Evolutionary conservation across 805 yeast genomes (phyloP), one percentile per base, ranked within the genome.

Genomic region (Pichia californica): DNA sequence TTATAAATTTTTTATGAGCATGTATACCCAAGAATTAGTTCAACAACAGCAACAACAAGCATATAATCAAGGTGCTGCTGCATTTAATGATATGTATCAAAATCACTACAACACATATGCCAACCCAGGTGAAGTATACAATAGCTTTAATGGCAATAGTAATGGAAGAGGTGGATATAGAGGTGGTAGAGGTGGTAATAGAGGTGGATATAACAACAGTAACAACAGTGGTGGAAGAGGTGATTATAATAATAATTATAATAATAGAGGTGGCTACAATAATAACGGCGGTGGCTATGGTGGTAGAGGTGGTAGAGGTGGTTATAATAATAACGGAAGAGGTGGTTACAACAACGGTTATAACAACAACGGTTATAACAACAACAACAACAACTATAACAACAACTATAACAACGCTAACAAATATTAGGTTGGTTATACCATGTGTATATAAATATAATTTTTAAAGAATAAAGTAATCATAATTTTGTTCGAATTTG

Each of bases 1-100:
- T 4, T 75, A 69, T 50, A 68, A 70, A 47, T 63, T 71, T 11
- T 73, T 72, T 45, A 53, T 73, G 19, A 55, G 54, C 48, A 59
- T 60, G 60, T 61, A 50, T 52, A 52, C 53, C 38, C 53, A 54
- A 48, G 60, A 64, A 46, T 42, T 49, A 36, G 41, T 48, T 32
- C 50, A 52, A 27, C 55, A 59, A 30, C 54, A 55, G n/a, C 55
- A 53, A 28, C 41, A 48, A 4, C 54, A 38, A 28, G 38, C 37
- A 10, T 47, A 29, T 26, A 49, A 51, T 5, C 52, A 50, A 20
- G 45, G 53, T 30, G 45, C 39, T 19, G 38, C 31, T n/a, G 38
- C 38, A 11, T 39, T 41, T 37, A 46, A 43, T 41, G 51, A 40
- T 37, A 51, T 52, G 8, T 44, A 54, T 25, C 56, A 54, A 40